Percentiles rank a stretch among this genome's conserved stretches.
Conservation (phyloP, 208 protist genomes). For the Vickermania ingenoplastis region DNA sequence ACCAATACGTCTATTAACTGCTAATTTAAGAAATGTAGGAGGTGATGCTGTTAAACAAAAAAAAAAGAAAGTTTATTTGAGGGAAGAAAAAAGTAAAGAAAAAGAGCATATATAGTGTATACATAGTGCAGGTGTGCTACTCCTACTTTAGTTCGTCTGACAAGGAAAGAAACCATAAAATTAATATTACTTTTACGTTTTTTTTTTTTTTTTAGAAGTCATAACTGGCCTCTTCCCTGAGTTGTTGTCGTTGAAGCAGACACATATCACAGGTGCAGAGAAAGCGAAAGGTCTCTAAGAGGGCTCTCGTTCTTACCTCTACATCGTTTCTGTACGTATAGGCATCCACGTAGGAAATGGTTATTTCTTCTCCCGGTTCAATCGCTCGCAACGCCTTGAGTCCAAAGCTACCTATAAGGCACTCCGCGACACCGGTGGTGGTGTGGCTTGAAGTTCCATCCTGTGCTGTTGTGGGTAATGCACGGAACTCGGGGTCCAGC, state of each 20-base stretch:
- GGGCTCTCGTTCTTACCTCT: slow-evolving; percentile 18
- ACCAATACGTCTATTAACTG: too few species aligned
- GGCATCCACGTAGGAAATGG: slow-evolving; percentile 74
- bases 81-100: background rate
- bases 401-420: slow-evolving; percentile 19
- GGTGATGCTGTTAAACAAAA: slow-evolving; percentile 4
- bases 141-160: background rate
- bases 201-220: background rate
- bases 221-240: background rate
- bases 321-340: slow-evolving; percentile 31
- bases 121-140: background rate
- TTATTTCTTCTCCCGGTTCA: slow-evolving; percentile 60
- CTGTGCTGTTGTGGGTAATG: background rate
- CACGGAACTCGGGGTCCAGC: slow-evolving; percentile 4
- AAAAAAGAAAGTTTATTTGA: background rate
- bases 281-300: slow-evolving; percentile 69
- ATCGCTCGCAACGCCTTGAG: slow-evolving; percentile 48
- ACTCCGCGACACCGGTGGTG: too few species aligned
- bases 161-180: background rate
- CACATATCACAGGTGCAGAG: slow-evolving; percentile 49
- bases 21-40: too few species aligned
- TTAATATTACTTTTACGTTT: background rate
- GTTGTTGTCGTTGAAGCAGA: slow-evolving; percentile 13
- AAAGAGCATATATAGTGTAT: background rate
- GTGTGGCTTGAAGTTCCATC: slow-evolving; percentile 5